Base-by-base conservation (phyloP, 352 stramenopile genomes). In the Thraustotheca clavata region DNA sequence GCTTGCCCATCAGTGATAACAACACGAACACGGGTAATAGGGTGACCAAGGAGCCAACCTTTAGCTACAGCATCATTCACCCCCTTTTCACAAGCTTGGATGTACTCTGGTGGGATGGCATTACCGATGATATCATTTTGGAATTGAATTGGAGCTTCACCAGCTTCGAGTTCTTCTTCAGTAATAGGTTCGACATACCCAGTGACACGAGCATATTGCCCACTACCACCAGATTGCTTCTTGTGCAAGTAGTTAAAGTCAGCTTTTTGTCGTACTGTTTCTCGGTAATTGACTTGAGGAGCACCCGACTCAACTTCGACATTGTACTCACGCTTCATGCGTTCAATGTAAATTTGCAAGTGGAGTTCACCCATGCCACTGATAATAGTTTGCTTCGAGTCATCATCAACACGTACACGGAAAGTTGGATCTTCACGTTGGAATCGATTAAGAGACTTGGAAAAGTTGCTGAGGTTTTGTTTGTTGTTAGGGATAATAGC, bases 181-280 rank as follows among this genome's bases (percentile, higher is more conserved):
- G 71, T 67, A 39, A 99, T 80, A 1, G 96, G 96, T 76, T 99
- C 97, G 67, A 99, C 86, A 81, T 98, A 99, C 47, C 97, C 97
- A 52, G 98, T 94, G 41, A 99, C 96, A 67, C 88, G 85, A 22
- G 83, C 89, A 76, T 98, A 99, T 76, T 99, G 97, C 38, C 97
- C 97, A 41, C 88, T 88, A 52, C 97, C 97, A 72, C 97, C 97
- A 38, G 93, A 98, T 80, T 99, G 97, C 73, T 99, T 99, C 75
- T 98, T 98, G 85, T 99, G 97, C 49, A 99, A 69, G 78, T 98
- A 99, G 80, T 99, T 98, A 76, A 99, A 99, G 55, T 97, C 83
- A 57, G 86, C 83, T 36, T 88, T 88, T 46, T 78, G 67, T 32
- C 78, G 88, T 71, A 99, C 97, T 14, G 96, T 98, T 77, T 99